Evolutionary conservation across 2,329 filamentous ascomycete species (phyloP), one percentile per base, ranked within the genome.

Genomic region (Penicillium psychrosexuale): DNA sequence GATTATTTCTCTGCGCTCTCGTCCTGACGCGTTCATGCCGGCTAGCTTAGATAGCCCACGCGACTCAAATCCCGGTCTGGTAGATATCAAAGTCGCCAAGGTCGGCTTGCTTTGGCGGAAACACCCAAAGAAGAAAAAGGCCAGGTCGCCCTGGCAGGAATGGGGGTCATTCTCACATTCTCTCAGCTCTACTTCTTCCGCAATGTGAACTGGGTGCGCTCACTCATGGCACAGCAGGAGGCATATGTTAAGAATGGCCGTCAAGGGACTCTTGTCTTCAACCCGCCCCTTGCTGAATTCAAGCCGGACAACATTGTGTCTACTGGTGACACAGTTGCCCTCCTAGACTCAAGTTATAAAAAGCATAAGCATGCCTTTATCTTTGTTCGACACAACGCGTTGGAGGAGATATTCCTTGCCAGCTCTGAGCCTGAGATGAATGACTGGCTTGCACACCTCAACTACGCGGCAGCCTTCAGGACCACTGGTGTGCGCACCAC

Each of bases 71-170:
- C 90, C 91, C 3, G 94, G 94, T 12, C 88, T 99, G 55, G 93
- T 99, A 11, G 93, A 97, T 72, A 96, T 99, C 69, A 96, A 96
- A 65, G 89, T 97, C 43, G 96, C 93, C 42, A 99, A 97, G 72
- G 92, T 99, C 47, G 94, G 94, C 4, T 78, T 96, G 1, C 72
- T 99, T 31, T 99, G 94, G 94, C 86, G 94, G 42, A 99, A 99
- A 70, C 91, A 96, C 61, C 78, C 82, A 1, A 97, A 96, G 76
- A 96, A 93, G 75, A 93, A 94, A 76, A 96, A 95, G 73, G 88
- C 91, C 0, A 84, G 93, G 40, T 97, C 93, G 11, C 93, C 94
- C 1, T 99, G 94, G 94, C 93, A 97, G 69, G 94, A 99, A 80
- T 99, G 94, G 94, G 94, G 49, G 94, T 91, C 24, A 89, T 99